A percentile compares a stretch with the other conserved stretches of the same genome.
Evolutionary conservation across 176 grass and related monocot species (phyloP).

Genomic region (Carex parvula): DNA sequence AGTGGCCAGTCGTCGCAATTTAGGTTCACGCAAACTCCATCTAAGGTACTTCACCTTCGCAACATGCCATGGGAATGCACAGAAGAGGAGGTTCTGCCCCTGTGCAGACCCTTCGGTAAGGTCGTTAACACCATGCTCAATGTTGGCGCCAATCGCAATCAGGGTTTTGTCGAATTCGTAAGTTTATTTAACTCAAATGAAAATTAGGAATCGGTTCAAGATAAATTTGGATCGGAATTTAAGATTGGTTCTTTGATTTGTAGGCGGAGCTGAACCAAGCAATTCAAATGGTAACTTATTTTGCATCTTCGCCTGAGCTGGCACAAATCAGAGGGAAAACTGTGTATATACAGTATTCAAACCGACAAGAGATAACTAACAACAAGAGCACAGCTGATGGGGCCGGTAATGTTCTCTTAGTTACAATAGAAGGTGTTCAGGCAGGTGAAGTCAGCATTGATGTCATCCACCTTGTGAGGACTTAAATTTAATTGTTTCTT

Average conservation of each 20-base stretch:
- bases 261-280: slow-evolving; percentile 92
- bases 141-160: slow-evolving; percentile 92
- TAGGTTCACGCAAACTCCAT: slow-evolving; percentile 90
- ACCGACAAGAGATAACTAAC: slow-evolving; percentile 91
- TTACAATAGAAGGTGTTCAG: slow-evolving; percentile 81
- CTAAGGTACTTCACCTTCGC: slow-evolving; percentile 96
- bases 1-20: slow-evolving; percentile 61
- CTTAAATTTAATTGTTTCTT: not conserved
- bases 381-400: slow-evolving; percentile 75
- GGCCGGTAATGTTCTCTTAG: slow-evolving; percentile 82
- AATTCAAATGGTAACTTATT: slow-evolving; percentile 95
- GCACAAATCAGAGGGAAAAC: slow-evolving; percentile 97
- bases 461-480: slow-evolving; percentile 91
- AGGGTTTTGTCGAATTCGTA: slow-evolving; percentile 98
- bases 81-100: slow-evolving; percentile 86
- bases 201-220: not conserved
- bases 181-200: not conserved
- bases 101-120: slow-evolving; percentile 85
- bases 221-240: not conserved
- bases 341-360: slow-evolving; percentile 94
- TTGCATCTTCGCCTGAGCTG: slow-evolving; percentile 75
- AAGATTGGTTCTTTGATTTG: slow-evolving; percentile 20
- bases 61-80: slow-evolving; percentile 97
- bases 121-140: slow-evolving; percentile 97
- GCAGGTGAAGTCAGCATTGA: slow-evolving; percentile 91